Base-by-base conservation (phyloP, 2,329 filamentous ascomycete genomes). In the Aureobasidium musti region DNA sequence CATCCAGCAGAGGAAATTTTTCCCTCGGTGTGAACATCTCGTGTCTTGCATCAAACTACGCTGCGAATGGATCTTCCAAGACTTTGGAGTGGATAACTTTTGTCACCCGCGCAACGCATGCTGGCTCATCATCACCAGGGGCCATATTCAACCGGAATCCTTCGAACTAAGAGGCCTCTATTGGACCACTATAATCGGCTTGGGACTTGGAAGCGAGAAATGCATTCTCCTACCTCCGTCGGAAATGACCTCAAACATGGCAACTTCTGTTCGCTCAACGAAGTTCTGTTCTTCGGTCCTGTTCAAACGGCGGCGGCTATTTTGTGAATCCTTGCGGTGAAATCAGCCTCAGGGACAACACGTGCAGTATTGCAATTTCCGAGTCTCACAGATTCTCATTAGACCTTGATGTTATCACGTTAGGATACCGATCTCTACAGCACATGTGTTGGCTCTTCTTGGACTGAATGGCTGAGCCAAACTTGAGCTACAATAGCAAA, bases 251-350 rank as follows among this genome's bases (percentile, higher is more conserved):
- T 33, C 14, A 43, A 43, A 33, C 13, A 41, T 61, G 57, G 57
- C 57, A 23, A 28, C 26, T 52, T 41, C 60, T 63, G 21, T 35
- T 39, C 60, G 28, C 23, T 54, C 39, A 45, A 64, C 61, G 49
- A 35, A 35, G 49, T 37, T 64, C 19, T 54, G 47, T 64, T 64
- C 61, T 64, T 54, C 61, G 61, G 26, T 64, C 10, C 26, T n/a
- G 61, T 33, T 19, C 14, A 39, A 64, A 53, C 49, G 61, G 45
- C 21, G 21, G 30, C 59, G 59, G 59, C 30, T 35, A 49, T 61
- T 43, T 33, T 43, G 49, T 52, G 26, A 52, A 52, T 30, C 49
- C 7, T 33, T n/a, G 10, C 26, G 10, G 49, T n/a, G 17, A 41
- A 3, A 21, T 7, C 35, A 35, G n/a, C 47, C 23, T 43, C 8